phyloP scores from a whole-genome alignment of 2,329 filamentous ascomycete species.

The Mycocentrospora acerina region DNA sequence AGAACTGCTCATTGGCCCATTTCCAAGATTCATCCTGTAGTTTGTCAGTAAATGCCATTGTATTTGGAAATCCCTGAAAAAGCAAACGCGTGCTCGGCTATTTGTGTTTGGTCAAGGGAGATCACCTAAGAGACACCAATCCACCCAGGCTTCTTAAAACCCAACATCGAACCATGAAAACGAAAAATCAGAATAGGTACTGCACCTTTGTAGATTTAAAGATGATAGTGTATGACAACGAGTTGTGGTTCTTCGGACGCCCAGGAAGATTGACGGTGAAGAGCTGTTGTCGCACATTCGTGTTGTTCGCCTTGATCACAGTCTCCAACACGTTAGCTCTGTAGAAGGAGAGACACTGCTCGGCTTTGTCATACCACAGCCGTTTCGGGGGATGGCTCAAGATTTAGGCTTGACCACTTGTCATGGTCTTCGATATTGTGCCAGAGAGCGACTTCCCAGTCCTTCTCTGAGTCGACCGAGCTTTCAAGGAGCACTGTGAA shows the following conservation, averaged over 20 bases:
- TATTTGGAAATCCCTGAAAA: no score
- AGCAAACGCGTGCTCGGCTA: no score
- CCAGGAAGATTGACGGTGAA: slow-evolving; percentile 56
- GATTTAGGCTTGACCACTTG: slow-evolving; percentile 59
- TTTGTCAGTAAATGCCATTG: no score
- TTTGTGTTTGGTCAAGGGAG: no score
- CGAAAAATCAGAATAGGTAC: background rate
- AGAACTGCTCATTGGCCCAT: slow-evolving; percentile 69
- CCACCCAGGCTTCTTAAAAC: no score
- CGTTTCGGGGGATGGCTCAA: slow-evolving; percentile 48
- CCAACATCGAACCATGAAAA: background rate
- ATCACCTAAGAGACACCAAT: no score
- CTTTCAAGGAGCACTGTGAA: slow-evolving; percentile 74
- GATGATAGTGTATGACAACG: slow-evolving; percentile 69
- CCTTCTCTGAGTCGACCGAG: slow-evolving; percentile 53
- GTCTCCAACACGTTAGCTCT: slow-evolving; percentile 22
- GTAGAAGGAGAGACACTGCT: background rate
- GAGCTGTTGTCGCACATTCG: slow-evolving; percentile 46
- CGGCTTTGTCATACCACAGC: slow-evolving; percentile 20
- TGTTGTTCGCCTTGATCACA: slow-evolving; percentile 14
- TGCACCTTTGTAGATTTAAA: slow-evolving; percentile 55
- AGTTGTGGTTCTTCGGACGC: slow-evolving; percentile 46
- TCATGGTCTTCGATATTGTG: slow-evolving; percentile 61
- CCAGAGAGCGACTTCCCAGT: slow-evolving; percentile 78
- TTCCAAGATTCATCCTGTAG: slow-evolving; percentile 59